Evolutionary conservation across 306 rosid species (phyloP).

Genomic region (Lupinus albus): DNA sequence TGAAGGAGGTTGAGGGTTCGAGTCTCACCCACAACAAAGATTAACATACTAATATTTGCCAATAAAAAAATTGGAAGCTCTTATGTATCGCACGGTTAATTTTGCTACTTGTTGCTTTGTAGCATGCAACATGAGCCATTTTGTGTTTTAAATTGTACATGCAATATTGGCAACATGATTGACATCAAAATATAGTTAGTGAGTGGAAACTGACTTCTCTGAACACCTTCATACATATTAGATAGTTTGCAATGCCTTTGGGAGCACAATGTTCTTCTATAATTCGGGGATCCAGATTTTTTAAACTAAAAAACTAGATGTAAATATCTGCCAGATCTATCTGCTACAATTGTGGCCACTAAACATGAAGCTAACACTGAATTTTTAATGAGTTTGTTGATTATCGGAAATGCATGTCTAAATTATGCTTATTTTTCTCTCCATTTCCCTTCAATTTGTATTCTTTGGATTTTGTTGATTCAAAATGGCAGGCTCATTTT

Average conservation of each 20-base stretch:
- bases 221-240: constrained; percentile 21
- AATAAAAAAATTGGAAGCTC: too few species aligned
- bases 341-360: constrained; percentile 25
- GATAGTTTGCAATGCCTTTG: constrained; percentile 8
- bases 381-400: constrained; percentile 6
- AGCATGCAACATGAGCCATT: background rate
- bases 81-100: constrained; percentile 1
- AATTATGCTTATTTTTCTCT: constrained; percentile 11
- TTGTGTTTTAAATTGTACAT: background rate
- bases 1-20: too few species aligned
- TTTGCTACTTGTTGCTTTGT: background rate
- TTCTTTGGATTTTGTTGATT: constrained; percentile 25
- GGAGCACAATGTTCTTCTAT: background rate
- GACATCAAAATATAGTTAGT: constrained; percentile 10
- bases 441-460: background rate
- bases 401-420: constrained; percentile 26
- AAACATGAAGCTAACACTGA: constrained; percentile 10
- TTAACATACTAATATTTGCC: too few species aligned
- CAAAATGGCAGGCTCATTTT: constrained; percentile 21
- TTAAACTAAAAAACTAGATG: constrained; percentile 6
- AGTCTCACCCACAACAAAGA: too few species aligned
- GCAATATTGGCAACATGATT: background rate
- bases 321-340: constrained; percentile 17
- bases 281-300: background rate
- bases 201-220: background rate